Base-by-base conservation (phyloP, 176 grass and related monocot species). In the Avena sativa region DNA sequence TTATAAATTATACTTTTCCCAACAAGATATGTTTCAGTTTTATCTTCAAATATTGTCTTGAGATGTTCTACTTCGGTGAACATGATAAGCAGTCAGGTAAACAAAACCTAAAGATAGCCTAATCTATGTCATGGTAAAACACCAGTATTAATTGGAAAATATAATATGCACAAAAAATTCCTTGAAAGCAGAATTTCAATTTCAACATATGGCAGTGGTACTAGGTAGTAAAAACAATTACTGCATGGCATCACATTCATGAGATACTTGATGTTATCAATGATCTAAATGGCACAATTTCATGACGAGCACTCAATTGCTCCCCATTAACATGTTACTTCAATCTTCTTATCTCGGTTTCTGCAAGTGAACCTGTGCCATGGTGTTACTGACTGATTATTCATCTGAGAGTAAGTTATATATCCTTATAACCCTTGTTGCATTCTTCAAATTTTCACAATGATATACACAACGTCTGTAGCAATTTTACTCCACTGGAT, bases 401-500 rank as follows among this genome's bases (percentile, higher is more conserved):
- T 89, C 79, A 78, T 86, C 58, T 80, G 62, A 87, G 63, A 85
- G 25, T 75, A 76, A 82, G 80, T 89, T 90, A 85, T 21, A 79
- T 52, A 83, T 81, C 79, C 88, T 62, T 75, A 72, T 50, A 61
- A 69, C 82, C 34, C 51, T 82, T 79, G 82, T 86, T 47, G 63
- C 68, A 81, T 83, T 50, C 48, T 86, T 81, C 82, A 63, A 19
- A 71, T 50, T 84, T 87, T 91, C 68, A 69, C 68, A 61, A 28
- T 63, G 68, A 80, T 50, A 84, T 64, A 48, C 58, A 66, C 64
- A 81, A 73, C 88, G 81, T 69, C 21, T 13, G 12, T 89, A 91
- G 73, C 71, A 81, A 89, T 89, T 90, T 90, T 86, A 88, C 92
- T 86, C 89, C 83, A 11, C 65, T 80, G 57, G 75, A 79, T 87